Conservation (phyloP, 495 filamentous ascomycete species). For the Penicillium canariense region DNA sequence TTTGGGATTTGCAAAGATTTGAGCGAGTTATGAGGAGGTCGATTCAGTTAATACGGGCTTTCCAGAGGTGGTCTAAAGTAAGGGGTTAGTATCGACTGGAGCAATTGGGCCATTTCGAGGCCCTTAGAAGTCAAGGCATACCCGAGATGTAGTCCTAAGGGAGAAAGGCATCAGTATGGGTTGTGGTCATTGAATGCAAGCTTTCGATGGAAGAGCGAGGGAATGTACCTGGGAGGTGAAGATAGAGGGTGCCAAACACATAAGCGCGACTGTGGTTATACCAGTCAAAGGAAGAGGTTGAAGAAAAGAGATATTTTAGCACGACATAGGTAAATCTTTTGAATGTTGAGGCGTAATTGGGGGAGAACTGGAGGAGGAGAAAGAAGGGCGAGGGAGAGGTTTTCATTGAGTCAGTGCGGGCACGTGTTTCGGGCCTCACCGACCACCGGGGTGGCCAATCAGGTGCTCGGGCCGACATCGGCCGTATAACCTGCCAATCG, state of each 20-base stretch:
- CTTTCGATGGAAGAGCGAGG: neutral
- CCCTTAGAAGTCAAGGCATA: constrained; percentile 35
- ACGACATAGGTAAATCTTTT: constrained; percentile 25
- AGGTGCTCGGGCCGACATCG: constrained; percentile 17
- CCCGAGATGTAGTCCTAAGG: constrained; percentile 92
- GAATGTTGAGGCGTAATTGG: constrained; percentile 6
- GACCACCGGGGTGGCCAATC: constrained; percentile 34
- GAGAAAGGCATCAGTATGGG: constrained; percentile 22
- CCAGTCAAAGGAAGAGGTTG: constrained; percentile 36
- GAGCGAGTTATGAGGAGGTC: constrained; percentile 15
- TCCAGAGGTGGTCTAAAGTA: constrained; percentile 93
- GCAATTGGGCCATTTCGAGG: constrained; percentile 17
- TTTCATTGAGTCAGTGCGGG: constrained; percentile 32
- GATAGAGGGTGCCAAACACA: constrained; percentile 89
- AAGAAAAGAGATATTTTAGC: constrained; percentile 22
- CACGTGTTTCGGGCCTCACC: constrained; percentile 34
- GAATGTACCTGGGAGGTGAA: constrained; percentile 93
- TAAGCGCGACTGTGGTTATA: constrained; percentile 64
- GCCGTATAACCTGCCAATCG: constrained; percentile 1
- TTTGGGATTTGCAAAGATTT: constrained; percentile 20
- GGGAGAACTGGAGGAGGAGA: constrained; percentile 18
- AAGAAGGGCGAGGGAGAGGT: constrained; percentile 19
- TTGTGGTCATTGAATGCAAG: constrained; percentile 5
- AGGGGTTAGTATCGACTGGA: constrained; percentile 27
- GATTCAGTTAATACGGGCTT: constrained; percentile 77